Base-by-base conservation (phyloP, 2,329 filamentous ascomycete species). In the Pseudogymnoascus sp. region DNA sequence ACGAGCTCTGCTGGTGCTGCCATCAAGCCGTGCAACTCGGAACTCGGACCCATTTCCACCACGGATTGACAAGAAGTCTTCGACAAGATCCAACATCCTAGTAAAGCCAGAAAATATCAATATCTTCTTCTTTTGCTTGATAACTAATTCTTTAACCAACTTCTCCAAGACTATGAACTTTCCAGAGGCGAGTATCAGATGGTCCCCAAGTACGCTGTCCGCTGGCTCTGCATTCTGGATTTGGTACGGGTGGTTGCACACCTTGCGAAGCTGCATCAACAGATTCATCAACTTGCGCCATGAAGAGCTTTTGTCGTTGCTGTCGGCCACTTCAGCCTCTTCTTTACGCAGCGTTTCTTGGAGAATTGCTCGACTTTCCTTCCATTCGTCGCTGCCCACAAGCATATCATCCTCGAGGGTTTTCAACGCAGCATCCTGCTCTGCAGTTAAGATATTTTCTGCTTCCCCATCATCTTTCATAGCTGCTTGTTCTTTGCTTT, bases 61-160 rank as follows among this genome's bases (percentile, higher is more conserved):
- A 63, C 66, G 48, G 7, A 70, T 71, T 0, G 68, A 64, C 3
- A 97, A 73, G 66, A 97, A 96, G 71, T 97, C 94, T 71, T 99
- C 92, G 2, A 96, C 77, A 37, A 97, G 88, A 68, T 92, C 86
- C 3, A 99, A 78, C 76, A 94, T 92, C 60, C 86, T 84, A 1
- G 97, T 79, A 64, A 97, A 97, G 68, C 97, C 92, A 67, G 91
- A 96, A 73, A 99, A 99, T 39, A 99, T 90, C 83, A 70, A 96
- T 89, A 1, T 92, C 91, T 56, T 88, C 82, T 71, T 91, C 85
- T 67, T 88, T 82, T 79, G 72, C 60, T 77, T 74, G 57, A 80
- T 67, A 1, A 82, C 75, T 0, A 99, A 80, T 71, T 92, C 95
- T 0, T 91, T 90, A 4, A 99, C 77, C 76, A 99, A 86, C 13